Evolutionary conservation across 1,139 yeast species (phyloP).

Genomic region (Lodderomyces elongisporus): DNA sequence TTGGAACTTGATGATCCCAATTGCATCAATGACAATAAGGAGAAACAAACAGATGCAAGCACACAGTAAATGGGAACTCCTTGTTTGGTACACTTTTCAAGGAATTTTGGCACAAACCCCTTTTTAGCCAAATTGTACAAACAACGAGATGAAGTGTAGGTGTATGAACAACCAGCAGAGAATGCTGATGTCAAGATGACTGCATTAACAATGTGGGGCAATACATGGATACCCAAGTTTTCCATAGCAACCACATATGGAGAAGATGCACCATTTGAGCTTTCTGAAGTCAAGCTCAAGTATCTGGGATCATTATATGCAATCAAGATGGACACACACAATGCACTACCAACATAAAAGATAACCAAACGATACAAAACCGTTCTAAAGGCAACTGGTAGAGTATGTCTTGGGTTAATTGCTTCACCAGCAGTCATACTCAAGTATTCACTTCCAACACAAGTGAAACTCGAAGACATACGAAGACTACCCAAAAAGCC

Average conservation of each 20-base stretch:
- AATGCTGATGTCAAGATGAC: conserved; percentile 27
- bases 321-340: conserved; percentile 35
- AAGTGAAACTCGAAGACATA: conserved; percentile 58
- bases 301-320: conserved; percentile 38
- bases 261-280: conserved; percentile 32
- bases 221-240: conserved; percentile 31
- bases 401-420: conserved; percentile 65
- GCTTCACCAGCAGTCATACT: conserved; percentile 85
- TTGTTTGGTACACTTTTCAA: conserved; percentile 28
- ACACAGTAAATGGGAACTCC: conserved; percentile 24
- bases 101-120: conserved; percentile 37
- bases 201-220: conserved; percentile 41
- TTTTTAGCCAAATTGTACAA: conserved; percentile 35
- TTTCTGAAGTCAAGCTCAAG: conserved; percentile 18
- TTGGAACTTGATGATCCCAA: conserved; percentile 18
- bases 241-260: conserved; percentile 46
- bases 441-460: conserved; percentile 83
- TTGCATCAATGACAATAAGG: conserved; percentile 27
- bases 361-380: conserved; percentile 68
- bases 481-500: conserved; percentile 61
- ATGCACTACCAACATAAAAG: conserved; percentile 55
- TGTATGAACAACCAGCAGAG: conserved; percentile 43
- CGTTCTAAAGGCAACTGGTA: conserved; percentile 75
- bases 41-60: conserved; percentile 20
- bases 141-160: conserved; percentile 41